Evolutionary conservation across 2,329 filamentous ascomycete species (phyloP), one percentile per base, ranked within the genome.

Genomic region (Curvularia spicifera): DNA sequence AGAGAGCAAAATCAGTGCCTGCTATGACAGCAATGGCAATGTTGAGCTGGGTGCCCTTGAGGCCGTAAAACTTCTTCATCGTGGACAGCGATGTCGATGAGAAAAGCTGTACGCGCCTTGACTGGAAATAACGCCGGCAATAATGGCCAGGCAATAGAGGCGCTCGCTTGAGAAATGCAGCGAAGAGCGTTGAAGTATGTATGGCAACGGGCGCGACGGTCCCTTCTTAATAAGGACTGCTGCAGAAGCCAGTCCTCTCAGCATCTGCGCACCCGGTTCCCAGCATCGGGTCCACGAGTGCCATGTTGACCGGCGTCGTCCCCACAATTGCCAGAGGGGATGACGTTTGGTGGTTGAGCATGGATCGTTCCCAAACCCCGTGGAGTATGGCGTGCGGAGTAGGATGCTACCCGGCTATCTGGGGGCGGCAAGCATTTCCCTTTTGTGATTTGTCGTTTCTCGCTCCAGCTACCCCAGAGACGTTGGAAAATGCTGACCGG

Each of bases 11-110:
- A 76, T 91, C 89, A 49, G 88, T 85, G 69, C 89, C 89, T 57
- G 89, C 89, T 68, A 91, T 84, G n/a, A 87, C 78, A 61, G 87
- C 86, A 66, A 92, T 86, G 53, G 88, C 88, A 83, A 79, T 89
- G 47, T 78, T 90, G 64, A 91, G 85, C 74, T 78, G 76, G 33
- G 83, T 79, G 79, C 89, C 89, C 54, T 82, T 82, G 60, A 91
- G 83, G 75, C 89, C 89, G 66, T 89, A 86, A 70, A 84, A 91
- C 57, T 76, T 79, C 57, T 70, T 69, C 67, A 68, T 66, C 24
- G 51, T 61, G 53, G 20, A 26, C 18, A 37, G 42, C 44, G 10
- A 51, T 26, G 35, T 8, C 24, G 28, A 24, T 48, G 35, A 35
- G 35, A 31, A 37, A 37, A n/a, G 31, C 5, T 37, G 33, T 37